Percentiles rank a stretch among this genome's conserved stretches.
These are phyloP conservation scores for Saccharum hybrid DNA, from an alignment of 202 grass and related monocot species.

Conservation along the genomic window DNA sequence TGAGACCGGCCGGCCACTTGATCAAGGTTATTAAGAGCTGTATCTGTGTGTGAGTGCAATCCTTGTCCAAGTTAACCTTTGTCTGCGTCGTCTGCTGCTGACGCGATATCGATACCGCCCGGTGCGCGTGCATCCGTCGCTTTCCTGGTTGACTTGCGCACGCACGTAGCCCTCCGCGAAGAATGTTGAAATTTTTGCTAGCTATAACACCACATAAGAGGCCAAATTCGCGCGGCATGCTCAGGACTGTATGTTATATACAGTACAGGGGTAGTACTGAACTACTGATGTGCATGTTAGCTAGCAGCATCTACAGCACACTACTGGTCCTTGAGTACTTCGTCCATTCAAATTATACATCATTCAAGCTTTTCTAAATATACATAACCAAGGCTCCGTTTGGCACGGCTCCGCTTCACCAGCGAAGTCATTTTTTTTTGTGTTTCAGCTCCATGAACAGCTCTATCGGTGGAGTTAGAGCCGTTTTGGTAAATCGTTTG, in stretches of 20 bases:
- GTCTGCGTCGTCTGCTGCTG: background rate
- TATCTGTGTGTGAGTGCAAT: slow-evolving; percentile 18
- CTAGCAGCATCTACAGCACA: background rate
- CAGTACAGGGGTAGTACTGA: background rate
- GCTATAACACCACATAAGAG: slow-evolving; percentile 8
- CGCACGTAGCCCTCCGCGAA: background rate
- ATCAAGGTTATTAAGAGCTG: slow-evolving; percentile 21
- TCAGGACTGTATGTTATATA: background rate
- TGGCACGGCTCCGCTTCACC: too few relatives aligned
- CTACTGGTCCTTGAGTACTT: background rate
- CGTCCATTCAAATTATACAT: too few relatives aligned
- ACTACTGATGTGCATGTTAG: background rate
- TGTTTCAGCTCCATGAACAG: too few relatives aligned
- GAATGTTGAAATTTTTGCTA: slow-evolving; percentile 46
- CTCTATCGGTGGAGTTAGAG: too few relatives aligned
- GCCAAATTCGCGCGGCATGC: slow-evolving; percentile 17
- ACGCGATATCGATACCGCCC: slow-evolving; percentile 1
- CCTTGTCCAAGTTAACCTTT: slow-evolving; percentile 33
- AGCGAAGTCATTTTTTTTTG: too few relatives aligned
- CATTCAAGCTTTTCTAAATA: too few relatives aligned
- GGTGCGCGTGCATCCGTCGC: slow-evolving; percentile 52
- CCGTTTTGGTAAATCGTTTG: too few relatives aligned
- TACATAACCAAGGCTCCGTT: too few relatives aligned
- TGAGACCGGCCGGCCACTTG: slow-evolving; percentile 16
- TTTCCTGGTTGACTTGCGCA: slow-evolving; percentile 44